Evolutionary conservation across 1,284 basidiomycete species (phyloP).

Genomic region (Cystobasidium slooffiae): DNA sequence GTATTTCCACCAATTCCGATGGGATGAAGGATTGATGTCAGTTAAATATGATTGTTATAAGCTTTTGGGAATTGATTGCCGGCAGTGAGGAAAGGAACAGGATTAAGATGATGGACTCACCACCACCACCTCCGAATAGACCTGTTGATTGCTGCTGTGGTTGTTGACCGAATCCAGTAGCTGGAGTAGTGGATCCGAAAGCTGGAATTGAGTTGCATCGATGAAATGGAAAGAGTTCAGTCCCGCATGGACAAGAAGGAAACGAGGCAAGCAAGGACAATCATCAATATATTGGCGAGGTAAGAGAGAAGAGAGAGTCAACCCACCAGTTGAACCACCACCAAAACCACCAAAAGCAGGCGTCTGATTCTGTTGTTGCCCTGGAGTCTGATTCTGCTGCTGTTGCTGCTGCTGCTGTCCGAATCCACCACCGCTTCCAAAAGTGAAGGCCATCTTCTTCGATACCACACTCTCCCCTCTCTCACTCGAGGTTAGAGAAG

Average conservation of each 20-base stretch:
- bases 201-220: background rate
- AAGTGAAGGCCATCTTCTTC: slow-evolving; percentile 12
- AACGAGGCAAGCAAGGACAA: background rate
- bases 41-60: too few relatives aligned
- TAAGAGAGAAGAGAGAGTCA: background rate
- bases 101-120: background rate
- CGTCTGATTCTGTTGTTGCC: slow-evolving; percentile 20
- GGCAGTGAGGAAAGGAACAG: background rate
- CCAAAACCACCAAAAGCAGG: slow-evolving; percentile 34
- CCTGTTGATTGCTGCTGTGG: slow-evolving; percentile 21
- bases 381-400: slow-evolving; percentile 22
- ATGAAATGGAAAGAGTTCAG: too few relatives aligned
- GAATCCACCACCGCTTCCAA: slow-evolving; percentile 15
- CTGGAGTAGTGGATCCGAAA: slow-evolving; percentile 18
- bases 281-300: background rate
- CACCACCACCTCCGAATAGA: slow-evolving; percentile 21
- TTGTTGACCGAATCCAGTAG: slow-evolving; percentile 30
- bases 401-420: slow-evolving; percentile 13
- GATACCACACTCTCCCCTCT: too few relatives aligned
- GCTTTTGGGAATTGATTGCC: background rate
- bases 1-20: background rate
- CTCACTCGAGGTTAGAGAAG: too few relatives aligned
- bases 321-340: background rate
- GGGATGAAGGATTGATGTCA: background rate
- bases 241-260: background rate